These are phyloP conservation scores for Pilaira anomala DNA, from an alignment of 192 early-diverging fungal species.

Conservation along the genomic window DNA sequence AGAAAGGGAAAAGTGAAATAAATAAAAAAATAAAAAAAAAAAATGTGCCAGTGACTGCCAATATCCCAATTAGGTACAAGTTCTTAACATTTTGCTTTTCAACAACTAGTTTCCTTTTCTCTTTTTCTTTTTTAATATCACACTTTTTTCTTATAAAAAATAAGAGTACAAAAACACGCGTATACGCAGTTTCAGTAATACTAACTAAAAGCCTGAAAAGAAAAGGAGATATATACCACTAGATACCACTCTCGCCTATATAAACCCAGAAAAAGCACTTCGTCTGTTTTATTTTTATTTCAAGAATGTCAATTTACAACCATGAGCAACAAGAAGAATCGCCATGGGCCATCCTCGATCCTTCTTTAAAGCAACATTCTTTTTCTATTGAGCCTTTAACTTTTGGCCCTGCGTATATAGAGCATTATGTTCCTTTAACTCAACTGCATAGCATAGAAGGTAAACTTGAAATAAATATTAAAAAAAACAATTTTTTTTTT, in stretches of 20 bases:
- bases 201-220: too few relatives aligned
- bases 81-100: neutral
- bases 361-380: neutral
- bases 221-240: too few relatives aligned
- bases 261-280: neutral
- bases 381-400: neutral
- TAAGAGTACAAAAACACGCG: neutral
- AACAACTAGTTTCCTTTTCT: neutral
- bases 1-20: neutral
- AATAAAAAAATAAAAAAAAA: conserved; percentile 17
- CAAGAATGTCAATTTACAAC: neutral
- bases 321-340: neutral
- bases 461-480: too few relatives aligned
- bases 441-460: neutral
- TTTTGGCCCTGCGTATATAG: neutral
- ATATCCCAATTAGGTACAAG: too few relatives aligned
- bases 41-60: neutral
- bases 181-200: too few relatives aligned
- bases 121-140: neutral
- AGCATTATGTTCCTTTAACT: neutral
- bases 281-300: neutral
- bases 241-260: too few relatives aligned
- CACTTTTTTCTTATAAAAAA: neutral
- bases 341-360: conserved; percentile 9
- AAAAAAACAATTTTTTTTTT: neutral